Percentiles rank a stretch among this genome's conserved stretches.
phyloP scores from a whole-genome alignment of 192 early-diverging fungal genomes.

The Backusella psychrophila region DNA sequence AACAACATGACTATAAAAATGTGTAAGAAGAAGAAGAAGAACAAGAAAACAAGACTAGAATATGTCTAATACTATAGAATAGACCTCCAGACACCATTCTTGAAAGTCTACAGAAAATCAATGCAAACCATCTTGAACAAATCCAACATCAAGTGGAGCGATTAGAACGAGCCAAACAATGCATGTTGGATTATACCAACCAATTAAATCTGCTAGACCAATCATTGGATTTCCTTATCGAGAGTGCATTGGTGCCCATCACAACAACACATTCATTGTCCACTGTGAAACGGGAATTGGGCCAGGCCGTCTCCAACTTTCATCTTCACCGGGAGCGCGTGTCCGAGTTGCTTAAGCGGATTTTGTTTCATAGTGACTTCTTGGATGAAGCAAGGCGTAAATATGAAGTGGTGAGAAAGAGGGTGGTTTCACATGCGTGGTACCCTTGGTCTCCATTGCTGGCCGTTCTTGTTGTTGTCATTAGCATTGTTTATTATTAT shows the following conservation, averaged over 20 bases:
- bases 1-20: neutral
- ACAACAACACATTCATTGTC: neutral
- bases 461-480: neutral
- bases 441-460: neutral
- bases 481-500: neutral
- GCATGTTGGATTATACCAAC: neutral
- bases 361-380: neutral
- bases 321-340: neutral
- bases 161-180: neutral
- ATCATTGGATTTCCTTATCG: neutral
- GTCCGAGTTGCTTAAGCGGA: neutral
- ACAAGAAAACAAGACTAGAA: neutral
- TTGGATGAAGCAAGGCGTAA: neutral
- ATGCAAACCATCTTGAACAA: neutral
- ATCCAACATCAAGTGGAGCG: neutral
- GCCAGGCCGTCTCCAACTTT: neutral
- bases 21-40: neutral
- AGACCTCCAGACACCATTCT: neutral
- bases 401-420: neutral
- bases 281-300: neutral
- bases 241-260: neutral
- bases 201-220: neutral
- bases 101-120: neutral
- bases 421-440: neutral
- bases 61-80: neutral